phyloP scores from a whole-genome alignment of 345 rosid species.

The Populus simonii region DNA sequence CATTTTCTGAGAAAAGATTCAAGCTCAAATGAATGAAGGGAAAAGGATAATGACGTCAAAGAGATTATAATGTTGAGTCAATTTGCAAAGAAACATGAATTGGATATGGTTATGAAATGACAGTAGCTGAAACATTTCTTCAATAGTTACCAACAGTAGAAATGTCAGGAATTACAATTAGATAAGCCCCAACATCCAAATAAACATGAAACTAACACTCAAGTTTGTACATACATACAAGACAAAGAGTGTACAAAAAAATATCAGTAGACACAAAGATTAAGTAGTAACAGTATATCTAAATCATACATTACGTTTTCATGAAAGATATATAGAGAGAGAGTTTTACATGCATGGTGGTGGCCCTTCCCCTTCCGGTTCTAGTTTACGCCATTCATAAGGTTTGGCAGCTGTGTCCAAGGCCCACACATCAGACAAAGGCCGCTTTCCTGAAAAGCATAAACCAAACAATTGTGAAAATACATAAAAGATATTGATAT shows the following conservation, averaged over 20 bases:
- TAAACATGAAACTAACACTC: neutral
- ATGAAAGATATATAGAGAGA: neutral
- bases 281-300: neutral
- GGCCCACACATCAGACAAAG: slow-evolving; percentile 99
- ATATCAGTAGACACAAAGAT: neutral
- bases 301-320: neutral
- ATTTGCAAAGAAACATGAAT: neutral
- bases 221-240: neutral
- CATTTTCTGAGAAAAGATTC: neutral
- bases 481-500: slow-evolving; percentile 7
- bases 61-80: neutral
- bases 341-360: slow-evolving; percentile 94
- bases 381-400: slow-evolving; percentile 99
- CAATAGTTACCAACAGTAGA: neutral
- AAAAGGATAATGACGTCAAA: neutral
- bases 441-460: slow-evolving; percentile 73
- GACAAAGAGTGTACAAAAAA: neutral
- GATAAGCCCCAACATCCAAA: neutral
- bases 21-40: neutral
- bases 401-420: slow-evolving; percentile 99
- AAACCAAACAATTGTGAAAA: slow-evolving; percentile 10
- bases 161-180: neutral
- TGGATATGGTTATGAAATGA: neutral
- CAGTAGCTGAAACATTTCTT: neutral
- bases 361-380: slow-evolving; percentile 99